A percentile compares a stretch with the other conserved stretches of the same genome.
Evolutionary conservation across 2,329 filamentous ascomycete genomes (phyloP).

Genomic region (Xenosphaeropsis pyriputrescens): DNA sequence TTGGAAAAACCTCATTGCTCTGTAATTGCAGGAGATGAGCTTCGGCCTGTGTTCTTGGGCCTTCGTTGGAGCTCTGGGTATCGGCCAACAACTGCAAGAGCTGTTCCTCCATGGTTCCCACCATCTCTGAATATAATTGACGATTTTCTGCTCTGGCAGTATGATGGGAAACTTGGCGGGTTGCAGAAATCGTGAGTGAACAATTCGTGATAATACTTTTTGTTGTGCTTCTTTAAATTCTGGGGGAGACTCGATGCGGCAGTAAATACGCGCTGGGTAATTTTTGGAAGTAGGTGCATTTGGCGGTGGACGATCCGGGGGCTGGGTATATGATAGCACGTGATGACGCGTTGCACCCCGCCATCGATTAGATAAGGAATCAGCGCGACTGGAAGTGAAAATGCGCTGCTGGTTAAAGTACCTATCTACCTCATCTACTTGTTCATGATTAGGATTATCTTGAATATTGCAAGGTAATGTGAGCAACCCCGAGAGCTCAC

Average conservation of each 20-base stretch:
- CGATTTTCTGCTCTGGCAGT: too few relatives aligned
- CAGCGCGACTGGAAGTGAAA: too few relatives aligned
- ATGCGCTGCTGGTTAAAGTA: too few relatives aligned
- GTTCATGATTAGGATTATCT: too few relatives aligned
- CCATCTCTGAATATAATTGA: constrained; percentile 6
- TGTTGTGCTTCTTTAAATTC: not conserved
- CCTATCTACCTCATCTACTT: too few relatives aligned
- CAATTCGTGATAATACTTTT: not conserved
- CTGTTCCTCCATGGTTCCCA: constrained; percentile 69
- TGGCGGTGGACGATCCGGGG: constrained; percentile 1
- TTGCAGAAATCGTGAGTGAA: too few relatives aligned
- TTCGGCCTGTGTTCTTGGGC: constrained; percentile 74
- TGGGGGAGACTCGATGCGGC: not conserved
- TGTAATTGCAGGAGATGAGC: constrained; percentile 62
- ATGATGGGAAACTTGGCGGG: too few relatives aligned
- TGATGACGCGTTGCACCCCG: constrained; percentile 1
- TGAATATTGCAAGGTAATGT: too few relatives aligned
- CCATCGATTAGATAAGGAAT: constrained; percentile 4
- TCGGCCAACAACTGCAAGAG: constrained; percentile 77
- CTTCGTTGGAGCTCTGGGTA: constrained; percentile 66
- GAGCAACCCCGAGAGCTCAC: too few relatives aligned
- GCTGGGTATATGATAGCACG: not conserved
- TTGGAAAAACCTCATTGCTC: constrained; percentile 28
- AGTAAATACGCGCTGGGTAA: constrained; percentile 1
- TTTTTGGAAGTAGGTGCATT: constrained; percentile 1